Conservation (phyloP, 495 filamentous ascomycete genomes). For the Aspergillus mulundensis region DNA sequence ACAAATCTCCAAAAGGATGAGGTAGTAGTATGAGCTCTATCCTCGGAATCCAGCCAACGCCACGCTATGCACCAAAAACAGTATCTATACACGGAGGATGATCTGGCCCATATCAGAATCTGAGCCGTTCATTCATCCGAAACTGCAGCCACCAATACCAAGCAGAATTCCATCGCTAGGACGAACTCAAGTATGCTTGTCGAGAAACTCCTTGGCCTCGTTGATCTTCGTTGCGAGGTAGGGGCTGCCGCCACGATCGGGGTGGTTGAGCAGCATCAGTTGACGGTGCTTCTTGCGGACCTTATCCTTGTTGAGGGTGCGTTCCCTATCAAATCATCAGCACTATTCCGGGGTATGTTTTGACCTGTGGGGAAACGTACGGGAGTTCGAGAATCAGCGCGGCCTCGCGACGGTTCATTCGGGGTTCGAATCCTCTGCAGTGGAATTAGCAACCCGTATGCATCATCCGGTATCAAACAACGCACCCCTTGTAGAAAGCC, state of each 20-base stretch:
- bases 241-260: conserved; percentile 92
- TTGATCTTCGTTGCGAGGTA: conserved; percentile 97
- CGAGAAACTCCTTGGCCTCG: conserved; percentile 93
- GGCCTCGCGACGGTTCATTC: conserved; percentile 89
- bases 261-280: conserved; percentile 97
- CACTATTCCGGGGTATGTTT: background rate
- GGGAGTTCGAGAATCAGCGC: conserved; percentile 84
- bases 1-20: conserved; percentile 19
- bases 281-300: conserved; percentile 94
- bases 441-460: conserved; percentile 13
- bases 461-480: background rate
- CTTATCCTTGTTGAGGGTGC: conserved; percentile 80
- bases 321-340: conserved; percentile 58
- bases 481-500: conserved; percentile 85
- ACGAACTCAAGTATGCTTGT: conserved; percentile 54
- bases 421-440: conserved; percentile 75
- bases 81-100: conserved; percentile 17
- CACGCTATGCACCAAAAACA: conserved; percentile 43
- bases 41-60: conserved; percentile 38
- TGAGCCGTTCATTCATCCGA: background rate
- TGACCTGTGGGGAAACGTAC: conserved; percentile 48
- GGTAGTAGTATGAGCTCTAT: conserved; percentile 21
- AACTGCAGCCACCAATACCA: background rate
- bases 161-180: background rate
- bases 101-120: background rate